phyloP scores from a whole-genome alignment of 495 filamentous ascomycete genomes.

The Zalerion maritima region DNA sequence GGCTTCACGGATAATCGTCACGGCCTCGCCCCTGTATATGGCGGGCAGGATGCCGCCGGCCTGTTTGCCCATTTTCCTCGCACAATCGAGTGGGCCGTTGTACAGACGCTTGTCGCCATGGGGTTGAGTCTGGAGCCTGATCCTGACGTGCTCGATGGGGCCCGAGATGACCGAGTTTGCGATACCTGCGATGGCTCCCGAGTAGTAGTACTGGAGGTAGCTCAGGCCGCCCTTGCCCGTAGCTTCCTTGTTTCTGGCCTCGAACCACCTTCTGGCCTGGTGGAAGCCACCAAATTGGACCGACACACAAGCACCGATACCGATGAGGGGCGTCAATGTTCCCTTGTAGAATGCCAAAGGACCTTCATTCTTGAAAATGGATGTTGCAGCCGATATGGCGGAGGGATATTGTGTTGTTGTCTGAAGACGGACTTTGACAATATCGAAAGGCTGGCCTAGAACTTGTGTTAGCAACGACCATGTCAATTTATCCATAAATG shows the following conservation, averaged over 20 bases:
- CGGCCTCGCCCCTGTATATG: conserved; percentile 71
- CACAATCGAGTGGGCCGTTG: conserved; percentile 74
- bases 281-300: conserved; percentile 98
- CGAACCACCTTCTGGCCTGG: conserved; percentile 72
- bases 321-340: conserved; percentile 86
- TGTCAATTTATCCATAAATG: conserved; percentile 1
- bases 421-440: conserved; percentile 94
- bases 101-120: conserved; percentile 71
- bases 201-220: conserved; percentile 76
- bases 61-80: conserved; percentile 60
- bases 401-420: conserved; percentile 67
- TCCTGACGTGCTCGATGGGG: conserved; percentile 94
- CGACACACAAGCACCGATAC: conserved; percentile 93
- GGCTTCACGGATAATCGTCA: conserved; percentile 78
- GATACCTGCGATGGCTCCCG: conserved; percentile 84
- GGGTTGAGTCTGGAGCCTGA: conserved; percentile 93
- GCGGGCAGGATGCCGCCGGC: conserved; percentile 50
- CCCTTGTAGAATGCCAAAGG: conserved; percentile 94
- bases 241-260: conserved; percentile 48
- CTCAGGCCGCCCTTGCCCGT: conserved; percentile 35
- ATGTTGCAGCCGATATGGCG: conserved; percentile 62
- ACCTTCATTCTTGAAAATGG: conserved; percentile 81
- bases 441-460: conserved; percentile 93
- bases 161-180: conserved; percentile 79
- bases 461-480: not conserved